Evolutionary conservation across 139 green algal species (phyloP), one percentile per base, ranked within the genome.

Genomic region (Asterochloris sp.): DNA sequence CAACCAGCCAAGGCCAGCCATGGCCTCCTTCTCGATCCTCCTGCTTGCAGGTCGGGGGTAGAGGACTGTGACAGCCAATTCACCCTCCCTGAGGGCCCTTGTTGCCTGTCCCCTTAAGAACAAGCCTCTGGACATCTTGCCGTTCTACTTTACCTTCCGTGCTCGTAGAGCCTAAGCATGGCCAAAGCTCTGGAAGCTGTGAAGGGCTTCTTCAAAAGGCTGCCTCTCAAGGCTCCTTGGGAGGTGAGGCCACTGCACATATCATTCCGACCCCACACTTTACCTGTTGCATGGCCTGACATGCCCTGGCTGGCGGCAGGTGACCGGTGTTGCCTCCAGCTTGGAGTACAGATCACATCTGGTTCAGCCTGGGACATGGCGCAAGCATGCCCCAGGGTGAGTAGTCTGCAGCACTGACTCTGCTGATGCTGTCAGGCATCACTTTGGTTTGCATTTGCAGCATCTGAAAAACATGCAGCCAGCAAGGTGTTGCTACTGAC

Each of bases 141-240:
- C 38, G 6, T 54, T 54, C 38, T 54, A 54, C 38, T 54, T 54
- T 54, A 6, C 38, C 38, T 54, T 54, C 38, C 6, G 38, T 54
- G 2, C 4, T 54, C 6, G 38, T 6, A 54, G 38, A 54, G 38
- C 38, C 38, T 54, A 6, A 79, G 47, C 47, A 79, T 79, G 74
- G 74, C 74, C 12, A 80, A 80, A 21, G 76, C 76, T 16, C 61
- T 80, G n/a, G 76, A 61, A 15, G 60, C 60, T 60, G 76, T 80
- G 17, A 80, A 80, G 76, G 68, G 47, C 12, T 80, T 80, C 21
- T 19, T 80, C 4, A 69, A 61, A 12, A 80, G 69, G 12, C 67
- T 80, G 29, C 76, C 76, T 8, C 68, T 80, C 60, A 80, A 80
- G 54, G 76, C 76, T 12, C 76, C 76, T 14, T 80, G 76, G 76